Base-by-base conservation (phyloP, 805 yeast genomes). In the Myxozyma sirexii region DNA sequence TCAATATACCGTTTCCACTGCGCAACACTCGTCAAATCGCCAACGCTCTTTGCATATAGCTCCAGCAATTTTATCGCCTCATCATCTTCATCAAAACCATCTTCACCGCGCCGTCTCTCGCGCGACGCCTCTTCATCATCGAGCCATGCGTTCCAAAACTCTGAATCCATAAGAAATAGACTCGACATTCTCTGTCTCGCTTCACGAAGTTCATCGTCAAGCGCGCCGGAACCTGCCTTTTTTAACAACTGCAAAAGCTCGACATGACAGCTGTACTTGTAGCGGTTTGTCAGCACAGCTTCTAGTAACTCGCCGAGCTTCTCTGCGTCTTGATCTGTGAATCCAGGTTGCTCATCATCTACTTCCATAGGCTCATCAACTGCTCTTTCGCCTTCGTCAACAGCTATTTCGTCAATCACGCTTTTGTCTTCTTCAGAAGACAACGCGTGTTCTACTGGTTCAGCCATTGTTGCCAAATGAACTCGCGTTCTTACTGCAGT, bases 271-370 rank as follows among this genome's bases (percentile, higher is more conserved):
- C 37, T 46, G 31, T 53, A 53, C 12, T 54, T 50, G 45, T 63
- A 57, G 17, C 58, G 59, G 4, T 37, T 39, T 3, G 51, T 37
- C 17, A 41, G 44, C 10, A 62, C 57, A 4, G 55, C 17, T 13
- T 61, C 66, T 10, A 62, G n/a, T 13, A 63, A 41, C 2, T 23
- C 42, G 7, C 62, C 66, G 13, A 63, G 42, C n/a, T 56, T 27
- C 17, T 62, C 66, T 0, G 60, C 62, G 21, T 63, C 66, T 21
- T 33, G 43, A 3, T 63, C 66, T 17, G 60, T 62, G 13, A 62
- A 60, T 39, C 19, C 19, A 6, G 33, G 17, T 17, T 27, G 35
- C 10, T 39, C 46, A 24, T 39, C 33, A 29, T 21, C 50, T 6
- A 23, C 8, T 6, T 29, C 37, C 48, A n/a, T 26, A n/a, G 24